Percentiles rank a stretch among this genome's conserved stretches.
Evolutionary conservation across 1,284 basidiomycete species (phyloP).

Genomic region (Microstroma glucosiphilum): DNA sequence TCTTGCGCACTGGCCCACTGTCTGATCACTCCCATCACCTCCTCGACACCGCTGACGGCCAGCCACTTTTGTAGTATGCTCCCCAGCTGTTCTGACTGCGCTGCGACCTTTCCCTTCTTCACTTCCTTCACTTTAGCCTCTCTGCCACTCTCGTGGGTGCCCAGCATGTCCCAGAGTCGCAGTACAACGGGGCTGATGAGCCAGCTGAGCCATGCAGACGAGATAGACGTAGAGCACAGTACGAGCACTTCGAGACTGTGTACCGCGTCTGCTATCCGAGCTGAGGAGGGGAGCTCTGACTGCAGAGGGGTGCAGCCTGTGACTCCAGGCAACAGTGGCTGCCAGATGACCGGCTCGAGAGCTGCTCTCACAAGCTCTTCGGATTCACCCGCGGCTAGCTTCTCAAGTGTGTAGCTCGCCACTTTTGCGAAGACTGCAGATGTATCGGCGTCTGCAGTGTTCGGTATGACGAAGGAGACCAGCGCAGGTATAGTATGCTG

Average conservation of each 20-base stretch:
- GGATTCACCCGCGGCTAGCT: not conserved
- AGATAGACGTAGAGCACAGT: no score
- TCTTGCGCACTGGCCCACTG: not conserved
- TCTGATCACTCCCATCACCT: not conserved
- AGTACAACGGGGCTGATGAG: not conserved
- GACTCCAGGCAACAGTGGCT: not conserved
- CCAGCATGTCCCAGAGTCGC: not conserved
- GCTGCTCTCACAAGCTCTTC: not conserved
- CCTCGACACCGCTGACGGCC: slow-evolving; percentile 24
- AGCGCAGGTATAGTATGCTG: not conserved
- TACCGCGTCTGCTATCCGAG: no score
- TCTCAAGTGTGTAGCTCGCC: not conserved
- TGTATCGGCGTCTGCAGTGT: not conserved
- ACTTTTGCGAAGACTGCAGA: not conserved
- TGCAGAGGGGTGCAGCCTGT: no score
- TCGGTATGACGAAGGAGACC: not conserved
- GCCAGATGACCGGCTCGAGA: not conserved
- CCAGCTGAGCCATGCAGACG: not conserved
- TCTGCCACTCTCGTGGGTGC: not conserved
- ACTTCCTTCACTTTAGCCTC: not conserved
- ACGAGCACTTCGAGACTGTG: no score
- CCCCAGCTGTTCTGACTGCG: slow-evolving; percentile 21
- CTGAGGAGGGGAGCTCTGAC: no score
- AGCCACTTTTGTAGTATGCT: slow-evolving; percentile 28
- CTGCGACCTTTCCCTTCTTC: slow-evolving; percentile 16